Evolutionary conservation across 495 filamentous ascomycete species (phyloP), one percentile per base, ranked within the genome.

Genomic region (Evernia prunastri): DNA sequence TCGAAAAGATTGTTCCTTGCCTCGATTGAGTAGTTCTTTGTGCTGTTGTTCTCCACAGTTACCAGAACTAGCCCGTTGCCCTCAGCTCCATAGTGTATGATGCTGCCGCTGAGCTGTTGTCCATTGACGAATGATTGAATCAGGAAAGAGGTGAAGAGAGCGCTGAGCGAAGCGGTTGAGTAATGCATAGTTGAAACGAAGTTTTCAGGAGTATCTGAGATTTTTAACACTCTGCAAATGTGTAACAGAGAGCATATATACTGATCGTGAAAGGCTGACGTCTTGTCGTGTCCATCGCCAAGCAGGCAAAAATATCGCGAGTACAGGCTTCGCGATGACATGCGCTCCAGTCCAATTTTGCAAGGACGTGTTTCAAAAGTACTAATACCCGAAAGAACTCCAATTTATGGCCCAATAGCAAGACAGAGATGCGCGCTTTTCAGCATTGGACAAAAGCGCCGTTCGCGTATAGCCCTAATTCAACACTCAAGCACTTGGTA

Each of bases 1-100:
- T 64, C 62, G 56, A 64, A 64, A 25, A 64, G 62, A 20, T 64
- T 64, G 56, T 64, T 64, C 42, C 57, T 64, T 10, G 62, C 39
- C 20, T 47, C 36, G 1, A 64, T 20, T 11, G 62, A 33, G 31
- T 59, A 64, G 25, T 58, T 58, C 17, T 18, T n/a, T 33, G 62
- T 64, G 27, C 62, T 59, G 62, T 58, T 64, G 54, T 64, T 64
- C 37, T 57, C 57, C 11, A 64, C 33, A 3, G 62, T 58, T 23
- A 58, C 11, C 23, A 27, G 10, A 39, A 58, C 33, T 0, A 58
- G 12, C 11, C 56, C 56, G 39, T 58, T 6, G 6, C 20, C 27
- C 31, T 58, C 56, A 35, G 9, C 37, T 39, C 33, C 56, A 36
- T 18, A 18, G n/a, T 36, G 56, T 15, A 37, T 23, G 20, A 58